Percentiles rank a stretch among this genome's conserved stretches.
phyloP scores from a whole-genome alignment of 768 basidiomycete species.

The Botryobasidium botryosum region DNA sequence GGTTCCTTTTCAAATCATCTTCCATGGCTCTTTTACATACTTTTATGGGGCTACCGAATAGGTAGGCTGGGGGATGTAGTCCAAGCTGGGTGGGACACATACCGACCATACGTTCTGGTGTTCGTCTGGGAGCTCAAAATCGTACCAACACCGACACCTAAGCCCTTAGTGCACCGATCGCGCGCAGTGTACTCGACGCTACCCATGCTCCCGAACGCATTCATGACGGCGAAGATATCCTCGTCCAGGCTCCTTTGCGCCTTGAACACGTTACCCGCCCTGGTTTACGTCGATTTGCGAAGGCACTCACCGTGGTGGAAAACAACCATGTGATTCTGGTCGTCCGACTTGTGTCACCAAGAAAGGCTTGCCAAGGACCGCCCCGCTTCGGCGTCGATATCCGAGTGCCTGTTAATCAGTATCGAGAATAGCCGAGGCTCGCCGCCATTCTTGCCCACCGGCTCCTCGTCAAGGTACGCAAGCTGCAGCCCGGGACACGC shows the following conservation, averaged over 20 bases:
- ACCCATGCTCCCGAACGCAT: constrained; percentile 88
- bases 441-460: constrained; percentile 81
- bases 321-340: constrained; percentile 98
- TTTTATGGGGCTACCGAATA: too few species aligned
- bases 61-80: too few species aligned
- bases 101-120: too few species aligned
- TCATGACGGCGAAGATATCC: constrained; percentile 99
- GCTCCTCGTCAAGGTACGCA: constrained; percentile 94
- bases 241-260: constrained; percentile 98
- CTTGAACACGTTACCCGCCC: constrained; percentile 97
- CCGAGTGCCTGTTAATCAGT: constrained; percentile 93
- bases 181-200: constrained; percentile 99
- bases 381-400: constrained; percentile 85
- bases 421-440: constrained; percentile 91
- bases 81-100: too few species aligned
- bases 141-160: constrained; percentile 96
- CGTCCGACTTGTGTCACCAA: constrained; percentile 98
- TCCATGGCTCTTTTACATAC: too few species aligned
- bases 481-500: constrained; percentile 98
- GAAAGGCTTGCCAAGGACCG: constrained; percentile 93
- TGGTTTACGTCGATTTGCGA: constrained; percentile 98
- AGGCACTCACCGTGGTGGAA: constrained; percentile 99
- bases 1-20: too few species aligned
- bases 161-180: constrained; percentile 96
- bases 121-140: constrained; percentile 99